Evolutionary conservation across 1,284 basidiomycete genomes (phyloP).

Genomic region (Athelia psychrophila): DNA sequence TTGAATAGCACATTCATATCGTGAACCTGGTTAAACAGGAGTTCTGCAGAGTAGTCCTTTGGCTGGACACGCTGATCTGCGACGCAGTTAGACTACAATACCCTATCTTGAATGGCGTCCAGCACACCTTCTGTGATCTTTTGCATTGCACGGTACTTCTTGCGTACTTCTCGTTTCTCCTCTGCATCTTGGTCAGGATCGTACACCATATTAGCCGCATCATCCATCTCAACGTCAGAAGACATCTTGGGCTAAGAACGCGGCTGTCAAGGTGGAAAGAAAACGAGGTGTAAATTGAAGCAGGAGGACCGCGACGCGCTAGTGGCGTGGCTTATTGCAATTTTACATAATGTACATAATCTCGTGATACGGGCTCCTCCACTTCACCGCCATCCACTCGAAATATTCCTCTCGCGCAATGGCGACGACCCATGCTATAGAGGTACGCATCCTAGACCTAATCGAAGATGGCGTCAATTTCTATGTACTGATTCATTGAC

Average conservation of each 20-base stretch:
- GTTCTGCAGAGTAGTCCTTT: constrained; percentile 54
- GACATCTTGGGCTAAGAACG: neutral
- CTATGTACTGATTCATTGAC: too few relatives aligned
- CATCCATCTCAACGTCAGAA: constrained; percentile 27
- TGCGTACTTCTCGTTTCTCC: constrained; percentile 67
- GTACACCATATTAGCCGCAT: constrained; percentile 41
- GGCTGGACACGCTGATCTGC: constrained; percentile 38
- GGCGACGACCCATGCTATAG: constrained; percentile 35
- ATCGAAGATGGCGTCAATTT: too few relatives aligned
- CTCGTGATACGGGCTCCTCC: too few relatives aligned
- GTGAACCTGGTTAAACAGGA: constrained; percentile 51
- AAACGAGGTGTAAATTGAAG: neutral
- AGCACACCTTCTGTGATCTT: constrained; percentile 58
- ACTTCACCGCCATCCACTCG: too few relatives aligned
- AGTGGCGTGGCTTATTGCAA: neutral
- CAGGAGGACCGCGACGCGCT: neutral
- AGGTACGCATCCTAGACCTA: constrained; percentile 29
- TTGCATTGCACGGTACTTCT: constrained; percentile 65
- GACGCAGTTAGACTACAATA: neutral
- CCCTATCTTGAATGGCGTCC: neutral
- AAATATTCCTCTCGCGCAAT: too few relatives aligned
- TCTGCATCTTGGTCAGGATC: constrained; percentile 80
- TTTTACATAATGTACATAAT: too few relatives aligned
- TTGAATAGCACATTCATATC: constrained; percentile 58
- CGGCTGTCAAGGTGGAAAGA: neutral